Evolutionary conservation across 2,329 filamentous ascomycete species (phyloP).

Genomic region (Penicillium fuscoglaucum): DNA sequence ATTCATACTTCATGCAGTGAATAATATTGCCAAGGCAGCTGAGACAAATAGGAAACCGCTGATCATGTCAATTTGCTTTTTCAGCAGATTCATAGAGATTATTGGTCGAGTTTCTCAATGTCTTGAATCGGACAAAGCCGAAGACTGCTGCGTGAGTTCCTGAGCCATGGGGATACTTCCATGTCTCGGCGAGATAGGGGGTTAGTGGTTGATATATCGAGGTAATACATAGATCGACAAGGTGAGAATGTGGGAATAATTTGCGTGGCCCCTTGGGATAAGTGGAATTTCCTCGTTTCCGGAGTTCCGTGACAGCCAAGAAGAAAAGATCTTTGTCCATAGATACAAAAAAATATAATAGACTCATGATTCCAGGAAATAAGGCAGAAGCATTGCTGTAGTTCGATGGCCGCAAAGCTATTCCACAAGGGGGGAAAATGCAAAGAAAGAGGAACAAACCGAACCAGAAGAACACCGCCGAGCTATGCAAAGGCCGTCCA

Average conservation of each 20-base stretch:
- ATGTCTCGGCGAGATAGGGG: neutral
- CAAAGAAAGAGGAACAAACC: neutral
- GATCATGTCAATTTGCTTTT: neutral
- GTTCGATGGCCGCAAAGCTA: neutral
- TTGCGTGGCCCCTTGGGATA: neutral
- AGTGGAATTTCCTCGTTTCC: neutral
- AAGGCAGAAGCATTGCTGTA: neutral
- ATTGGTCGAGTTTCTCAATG: neutral
- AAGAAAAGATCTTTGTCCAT: neutral
- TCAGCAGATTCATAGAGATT: neutral
- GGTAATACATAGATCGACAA: neutral
- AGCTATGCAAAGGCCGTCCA: conserved; percentile 12
- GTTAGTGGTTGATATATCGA: neutral
- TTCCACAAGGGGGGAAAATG: neutral
- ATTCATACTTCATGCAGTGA: neutral
- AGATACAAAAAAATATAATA: neutral
- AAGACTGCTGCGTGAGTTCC: neutral
- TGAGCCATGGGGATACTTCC: neutral
- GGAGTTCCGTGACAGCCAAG: neutral
- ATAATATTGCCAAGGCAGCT: neutral
- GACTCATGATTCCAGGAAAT: neutral
- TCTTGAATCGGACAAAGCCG: neutral
- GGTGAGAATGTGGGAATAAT: neutral
- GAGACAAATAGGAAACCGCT: no score
- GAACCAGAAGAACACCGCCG: conserved; percentile 2